Conservation (phyloP, 192 early-diverging fungal species). For the Paraglomus brasilianum region DNA sequence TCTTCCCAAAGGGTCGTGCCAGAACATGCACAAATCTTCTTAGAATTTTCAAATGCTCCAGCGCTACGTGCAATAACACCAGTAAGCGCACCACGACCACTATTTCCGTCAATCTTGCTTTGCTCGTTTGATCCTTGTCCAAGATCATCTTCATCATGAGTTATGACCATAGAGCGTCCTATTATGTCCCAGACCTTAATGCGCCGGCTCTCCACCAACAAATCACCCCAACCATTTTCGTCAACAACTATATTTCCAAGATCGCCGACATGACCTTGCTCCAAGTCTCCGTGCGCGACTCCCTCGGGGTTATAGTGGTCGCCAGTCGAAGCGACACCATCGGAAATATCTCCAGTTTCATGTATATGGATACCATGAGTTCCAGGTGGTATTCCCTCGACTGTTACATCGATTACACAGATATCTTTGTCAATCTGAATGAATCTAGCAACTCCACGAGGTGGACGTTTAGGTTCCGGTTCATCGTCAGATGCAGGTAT, state of each 20-base stretch:
- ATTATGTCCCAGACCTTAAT: constrained; percentile 89
- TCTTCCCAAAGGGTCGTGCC: constrained; percentile 92
- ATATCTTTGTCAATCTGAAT: constrained; percentile 69
- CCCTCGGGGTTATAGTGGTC: constrained; percentile 51
- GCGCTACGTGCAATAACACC: constrained; percentile 89
- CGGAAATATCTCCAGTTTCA: constrained; percentile 76
- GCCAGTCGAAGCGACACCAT: constrained; percentile 55
- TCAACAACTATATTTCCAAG: constrained; percentile 66
- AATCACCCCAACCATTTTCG: constrained; percentile 70
- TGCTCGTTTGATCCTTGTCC: constrained; percentile 33
- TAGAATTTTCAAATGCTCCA: constrained; percentile 88
- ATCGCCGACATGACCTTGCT: constrained; percentile 60
- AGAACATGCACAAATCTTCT: constrained; percentile 81
- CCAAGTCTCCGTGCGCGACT: constrained; percentile 46
- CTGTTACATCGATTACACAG: constrained; percentile 80
- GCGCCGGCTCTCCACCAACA: constrained; percentile 68
- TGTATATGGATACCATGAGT: constrained; percentile 72
- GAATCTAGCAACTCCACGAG: constrained; percentile 71
- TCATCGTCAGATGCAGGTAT: constrained; percentile 14
- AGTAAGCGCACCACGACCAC: constrained; percentile 65
- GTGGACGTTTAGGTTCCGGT: constrained; percentile 33
- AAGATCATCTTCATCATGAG: constrained; percentile 56
- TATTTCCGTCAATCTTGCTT: constrained; percentile 49
- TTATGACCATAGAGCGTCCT: constrained; percentile 80
- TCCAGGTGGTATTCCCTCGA: constrained; percentile 66